These are phyloP conservation scores for Acorus gramineus DNA, from an alignment of 106 monocot genomes.

Conservation along the genomic window DNA sequence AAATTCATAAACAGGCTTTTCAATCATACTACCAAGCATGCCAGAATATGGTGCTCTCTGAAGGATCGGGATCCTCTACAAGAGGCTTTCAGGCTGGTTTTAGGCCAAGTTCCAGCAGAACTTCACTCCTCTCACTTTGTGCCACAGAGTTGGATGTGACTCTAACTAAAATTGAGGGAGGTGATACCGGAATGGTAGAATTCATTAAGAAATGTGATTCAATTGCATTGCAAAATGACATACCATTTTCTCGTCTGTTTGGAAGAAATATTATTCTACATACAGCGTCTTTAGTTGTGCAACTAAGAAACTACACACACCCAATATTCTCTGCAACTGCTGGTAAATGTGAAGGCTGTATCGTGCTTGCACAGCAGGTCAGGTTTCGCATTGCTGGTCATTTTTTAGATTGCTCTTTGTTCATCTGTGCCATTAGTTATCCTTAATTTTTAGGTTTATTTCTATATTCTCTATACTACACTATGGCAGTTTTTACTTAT, in stretches of 20 bases:
- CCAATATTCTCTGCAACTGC: constrained; percentile 66
- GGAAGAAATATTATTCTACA: constrained; percentile 70
- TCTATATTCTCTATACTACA: too few species aligned
- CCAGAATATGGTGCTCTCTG: constrained; percentile 43
- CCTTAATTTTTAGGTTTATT: too few species aligned
- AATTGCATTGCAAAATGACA: constrained; percentile 49
- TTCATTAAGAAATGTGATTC: constrained; percentile 73
- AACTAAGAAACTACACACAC: constrained; percentile 73
- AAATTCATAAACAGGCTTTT: constrained; percentile 73
- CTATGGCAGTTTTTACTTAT: too few species aligned
- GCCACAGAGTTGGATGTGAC: constrained; percentile 76
- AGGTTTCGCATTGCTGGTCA: not conserved
- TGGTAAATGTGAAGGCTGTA: constrained; percentile 81
- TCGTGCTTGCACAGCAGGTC: constrained; percentile 98
- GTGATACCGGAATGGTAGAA: constrained; percentile 73
- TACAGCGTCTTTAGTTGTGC: constrained; percentile 41
- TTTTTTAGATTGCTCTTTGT: not conserved
- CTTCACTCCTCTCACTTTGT: constrained; percentile 62
- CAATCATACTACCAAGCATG: constrained; percentile 76
- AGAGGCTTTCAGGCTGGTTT: constrained; percentile 88
- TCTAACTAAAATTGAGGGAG: constrained; percentile 65
- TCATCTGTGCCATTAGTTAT: too few species aligned
- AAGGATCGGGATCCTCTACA: constrained; percentile 78
- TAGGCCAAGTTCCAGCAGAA: constrained; percentile 57
- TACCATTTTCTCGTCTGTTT: constrained; percentile 86